Evolutionary conservation across 306 rosid species (phyloP), one percentile per base, ranked within the genome.

Genomic region (Pterocarpus macrocarpus): DNA sequence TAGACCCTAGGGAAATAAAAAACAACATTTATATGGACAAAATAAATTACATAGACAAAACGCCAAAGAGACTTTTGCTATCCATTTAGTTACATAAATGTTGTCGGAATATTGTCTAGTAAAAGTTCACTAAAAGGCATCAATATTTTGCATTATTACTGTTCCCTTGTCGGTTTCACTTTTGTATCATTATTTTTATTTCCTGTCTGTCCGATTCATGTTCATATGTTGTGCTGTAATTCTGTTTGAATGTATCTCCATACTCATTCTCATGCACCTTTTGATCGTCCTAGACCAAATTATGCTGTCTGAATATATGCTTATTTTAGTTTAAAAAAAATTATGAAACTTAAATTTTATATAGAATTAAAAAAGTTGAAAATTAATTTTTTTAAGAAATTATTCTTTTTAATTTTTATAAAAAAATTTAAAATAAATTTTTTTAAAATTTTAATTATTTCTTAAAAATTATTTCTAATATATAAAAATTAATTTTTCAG

Each of bases 71-170:
- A 16, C 83, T 77, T 81, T 43, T 49, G 69, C 81, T 14, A 63
- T 75, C 35, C 69, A 75, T 15, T 71, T 65, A 76, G 74, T 53
- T 34, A 61, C 79, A 82, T 74, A 75, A 50, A 69, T 63, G 76
- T 64, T 86, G 89, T 86, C 87, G 81, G 85, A 35, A 80, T 43
- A 52, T 44, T 86, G 87, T 86, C 85, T 8, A 4, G 67, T 50
- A 43, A 86, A 71, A 75, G 85, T 65, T 64, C 38, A 83, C 41
- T 63, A 66, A 71, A 80, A 34, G 59, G 69, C 41, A 86, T 53
- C 38, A 65, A 72, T 62, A 64, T 83, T 77, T 76, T 77, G 73
- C 81, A 59, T 80, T 66, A 59, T 76, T 45, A 74, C 69, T 80
- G 71, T 80, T 76, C 44, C 22, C 77, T 76, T 67, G 81, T 83